phyloP scores from a whole-genome alignment of 257 asterid genomes.

The Scutellaria minor region DNA sequence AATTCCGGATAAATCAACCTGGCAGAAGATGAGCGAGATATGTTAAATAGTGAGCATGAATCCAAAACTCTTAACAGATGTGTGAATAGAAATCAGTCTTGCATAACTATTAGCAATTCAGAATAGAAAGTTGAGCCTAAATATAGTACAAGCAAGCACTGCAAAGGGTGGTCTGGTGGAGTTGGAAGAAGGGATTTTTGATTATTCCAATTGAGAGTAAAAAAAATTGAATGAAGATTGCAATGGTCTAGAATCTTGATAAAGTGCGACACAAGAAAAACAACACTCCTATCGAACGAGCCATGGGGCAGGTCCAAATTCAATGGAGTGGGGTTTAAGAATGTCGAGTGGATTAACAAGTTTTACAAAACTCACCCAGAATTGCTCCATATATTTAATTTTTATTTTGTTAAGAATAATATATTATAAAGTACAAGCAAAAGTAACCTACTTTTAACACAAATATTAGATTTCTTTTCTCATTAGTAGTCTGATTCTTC shows the following conservation, averaged over 20 bases:
- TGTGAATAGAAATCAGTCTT: not conserved
- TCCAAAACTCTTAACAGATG: not conserved
- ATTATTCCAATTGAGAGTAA: too few relatives aligned
- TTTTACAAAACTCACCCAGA: not conserved
- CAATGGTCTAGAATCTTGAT: not conserved
- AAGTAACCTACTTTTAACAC: not conserved
- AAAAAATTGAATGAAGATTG: not conserved
- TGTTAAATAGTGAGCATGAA: not conserved
- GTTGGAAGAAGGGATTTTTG: not conserved
- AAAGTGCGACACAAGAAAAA: not conserved
- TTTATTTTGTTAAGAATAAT: not conserved
- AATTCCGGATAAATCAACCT: slow-evolving; percentile 81
- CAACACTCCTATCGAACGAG: not conserved
- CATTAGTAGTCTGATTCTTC: not conserved
- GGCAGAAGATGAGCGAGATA: slow-evolving; percentile 1
- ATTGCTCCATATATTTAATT: not conserved
- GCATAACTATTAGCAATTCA: not conserved
- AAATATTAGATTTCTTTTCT: not conserved
- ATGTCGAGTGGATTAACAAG: not conserved
- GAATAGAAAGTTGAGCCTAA: not conserved
- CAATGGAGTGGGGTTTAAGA: not conserved
- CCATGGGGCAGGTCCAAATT: not conserved
- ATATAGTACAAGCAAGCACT: not conserved
- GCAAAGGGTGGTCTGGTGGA: not conserved
- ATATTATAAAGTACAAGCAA: not conserved